Evolutionary conservation across 192 early-diverging fungal genomes (phyloP), one percentile per base, ranked within the genome.

Genomic region (Gaertneriomyces sp.): DNA sequence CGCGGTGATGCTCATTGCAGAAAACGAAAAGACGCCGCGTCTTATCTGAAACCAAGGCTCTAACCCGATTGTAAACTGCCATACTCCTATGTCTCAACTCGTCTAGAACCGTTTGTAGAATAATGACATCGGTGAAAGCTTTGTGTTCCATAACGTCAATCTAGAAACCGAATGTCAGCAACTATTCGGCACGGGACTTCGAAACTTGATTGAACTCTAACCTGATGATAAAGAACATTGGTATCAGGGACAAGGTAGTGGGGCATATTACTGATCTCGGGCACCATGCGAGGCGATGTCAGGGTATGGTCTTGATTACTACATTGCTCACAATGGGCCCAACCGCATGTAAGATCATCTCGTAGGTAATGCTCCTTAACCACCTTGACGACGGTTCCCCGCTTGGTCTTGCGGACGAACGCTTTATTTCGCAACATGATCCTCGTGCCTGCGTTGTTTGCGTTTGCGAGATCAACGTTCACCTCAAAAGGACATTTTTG

Each of bases 301-400:
- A 66, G 45, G 74, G 82, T 42, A 88, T 79, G 4, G 25, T 17
- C 39, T 17, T 63, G 12, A 5, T 60, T 33, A 9, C 17, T 19
- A 62, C 70, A 74, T 19, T 52, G 70, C 54, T 51, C 12, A 68
- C 93, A 95, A 7, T 60, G 68, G 33, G 80, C 67, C 2, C 84
- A 73, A 1, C 88, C 90, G 72, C 97, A 99, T 45, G 79, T 76
- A 61, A 99, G 94, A 78, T 99, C 97, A 71, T 99, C 93, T 46
- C 95, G 87, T 38, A 97, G 75, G 75, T 97, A 99, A 70, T 96
- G 95, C 70, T 99, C 95, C 74, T 92, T 93, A 69, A 98, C 90
- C 6, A 95, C 90, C 70, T 93, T 95, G 49, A 96, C 79, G 44
- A 96, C 86, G 63, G 90, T 90, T 53, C 95, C 95, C 69, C 91